Base-by-base conservation (phyloP, 176 grass and related monocot species). In the Echinochloa phyllopogon region DNA sequence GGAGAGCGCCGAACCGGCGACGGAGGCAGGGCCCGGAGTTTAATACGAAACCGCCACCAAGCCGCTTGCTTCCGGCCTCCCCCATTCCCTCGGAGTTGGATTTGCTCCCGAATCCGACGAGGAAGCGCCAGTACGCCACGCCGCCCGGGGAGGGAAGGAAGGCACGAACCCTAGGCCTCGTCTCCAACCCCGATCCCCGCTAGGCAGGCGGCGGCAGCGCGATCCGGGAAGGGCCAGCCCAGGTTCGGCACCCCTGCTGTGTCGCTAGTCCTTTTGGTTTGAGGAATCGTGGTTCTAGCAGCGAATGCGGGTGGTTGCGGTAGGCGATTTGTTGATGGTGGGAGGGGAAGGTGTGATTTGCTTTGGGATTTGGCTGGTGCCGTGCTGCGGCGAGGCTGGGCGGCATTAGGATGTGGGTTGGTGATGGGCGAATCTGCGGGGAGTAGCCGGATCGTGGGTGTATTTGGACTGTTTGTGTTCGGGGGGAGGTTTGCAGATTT, bases 1-100 rank as follows among this genome's bases (percentile, higher is more conserved):
- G 50, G 78, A 25, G 59, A 12, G 49, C 65, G 48, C 44, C 29
- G 47, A 38, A 21, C 49, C 8, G 50, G 49, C 27, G 72, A 56
- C 65, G 65, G 66, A 0, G 76, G 37, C 53, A 8, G 25, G 24
- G 33, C 23, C 33, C 45, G 68, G 42, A 69, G 78, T 56, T 82
- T 69, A 77, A 86, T 62, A 82, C 71, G 77, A 70, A 65, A 86
- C 57, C 71, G 83, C 50, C 79, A 69, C 79, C 79, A 38, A 52
- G 23, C 72, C 37, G 39, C 78, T 77, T 81, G 71, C 55, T 82
- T 60, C 67, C 72, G 6, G 43, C 6, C n/a, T 10, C 37, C 67
- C 75, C 67, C 74, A 37, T 79, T 69, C 20, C 67, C 74, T 73
- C 33, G 84, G 78, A 47, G 70, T 47, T 79, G 84, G 39, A 67